Evolutionary conservation across 495 filamentous ascomycete genomes (phyloP).

Genomic region (Aspergillus cristatus): DNA sequence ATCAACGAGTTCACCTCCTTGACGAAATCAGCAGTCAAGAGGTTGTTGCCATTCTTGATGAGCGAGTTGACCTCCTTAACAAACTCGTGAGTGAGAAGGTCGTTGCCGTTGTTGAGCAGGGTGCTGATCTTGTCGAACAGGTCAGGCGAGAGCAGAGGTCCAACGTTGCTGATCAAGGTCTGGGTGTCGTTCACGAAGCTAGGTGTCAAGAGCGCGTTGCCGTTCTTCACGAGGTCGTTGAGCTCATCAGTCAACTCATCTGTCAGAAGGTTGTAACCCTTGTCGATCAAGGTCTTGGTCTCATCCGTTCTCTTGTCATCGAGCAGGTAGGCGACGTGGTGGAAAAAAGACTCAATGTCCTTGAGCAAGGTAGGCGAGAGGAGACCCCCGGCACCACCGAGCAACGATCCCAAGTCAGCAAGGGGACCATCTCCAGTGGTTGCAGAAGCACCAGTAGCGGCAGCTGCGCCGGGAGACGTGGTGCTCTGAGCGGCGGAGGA

Average conservation of each 20-base stretch:
- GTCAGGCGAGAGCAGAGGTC: conserved; percentile 15
- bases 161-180: background rate
- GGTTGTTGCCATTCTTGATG: conserved; percentile 29
- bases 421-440: conserved; percentile 11
- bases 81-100: conserved; percentile 16
- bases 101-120: conserved; percentile 13
- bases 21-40: conserved; percentile 19
- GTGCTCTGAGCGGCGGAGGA: background rate
- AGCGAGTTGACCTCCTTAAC: conserved; percentile 28
- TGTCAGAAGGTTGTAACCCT: conserved; percentile 20
- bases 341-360: conserved; percentile 37
- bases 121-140: conserved; percentile 17
- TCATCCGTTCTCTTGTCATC: conserved; percentile 32
- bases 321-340: conserved; percentile 34
- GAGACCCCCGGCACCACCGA: conserved; percentile 31
- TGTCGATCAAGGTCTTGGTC: conserved; percentile 22
- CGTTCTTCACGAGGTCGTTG: conserved; percentile 23
- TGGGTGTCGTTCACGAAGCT: background rate
- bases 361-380: conserved; percentile 29
- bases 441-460: background rate
- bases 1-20: conserved; percentile 27
- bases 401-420: conserved; percentile 30
- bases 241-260: conserved; percentile 17
- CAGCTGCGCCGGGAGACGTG: background rate
- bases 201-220: conserved; percentile 22